Evolutionary conservation across 768 basidiomycete genomes (phyloP).

Genomic region (Collybia mongolica): DNA sequence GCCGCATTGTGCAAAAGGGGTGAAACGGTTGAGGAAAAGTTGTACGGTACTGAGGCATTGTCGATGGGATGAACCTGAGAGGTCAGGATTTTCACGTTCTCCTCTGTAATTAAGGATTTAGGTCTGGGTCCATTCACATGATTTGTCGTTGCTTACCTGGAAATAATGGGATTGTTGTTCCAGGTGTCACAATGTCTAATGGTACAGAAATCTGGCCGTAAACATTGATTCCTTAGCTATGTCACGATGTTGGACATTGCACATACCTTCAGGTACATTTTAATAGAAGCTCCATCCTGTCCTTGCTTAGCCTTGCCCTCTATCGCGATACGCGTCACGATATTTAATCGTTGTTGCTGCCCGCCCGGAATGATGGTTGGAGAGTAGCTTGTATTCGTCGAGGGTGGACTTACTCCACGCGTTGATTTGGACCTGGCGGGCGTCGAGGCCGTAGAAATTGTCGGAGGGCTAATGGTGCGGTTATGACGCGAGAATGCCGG

Average conservation of each 20-base stretch:
- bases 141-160: slow-evolving; percentile 44
- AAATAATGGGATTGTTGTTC: slow-evolving; percentile 68
- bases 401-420: slow-evolving; percentile 15
- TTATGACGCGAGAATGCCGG: slow-evolving; percentile 12
- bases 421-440: slow-evolving; percentile 14
- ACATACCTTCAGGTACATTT: slow-evolving; percentile 74
- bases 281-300: slow-evolving; percentile 64
- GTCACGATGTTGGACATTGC: neutral
- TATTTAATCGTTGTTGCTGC: slow-evolving; percentile 51
- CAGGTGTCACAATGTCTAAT: slow-evolving; percentile 64
- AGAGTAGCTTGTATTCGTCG: slow-evolving; percentile 36
- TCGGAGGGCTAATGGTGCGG: slow-evolving; percentile 10
- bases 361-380: slow-evolving; percentile 45
- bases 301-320: slow-evolving; percentile 71
- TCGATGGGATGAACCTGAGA: slow-evolving; percentile 80
- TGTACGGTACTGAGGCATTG: slow-evolving; percentile 67
- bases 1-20: slow-evolving; percentile 71
- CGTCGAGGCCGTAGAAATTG: slow-evolving; percentile 5
- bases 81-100: slow-evolving; percentile 71
- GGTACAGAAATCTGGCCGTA: slow-evolving; percentile 58
- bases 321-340: slow-evolving; percentile 72
- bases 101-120: slow-evolving; percentile 46
- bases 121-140: neutral
- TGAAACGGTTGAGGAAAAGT: slow-evolving; percentile 61
- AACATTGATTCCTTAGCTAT: neutral